Conservation (phyloP, 2,329 filamentous ascomycete genomes). For the Metarhizium anisopliae region DNA sequence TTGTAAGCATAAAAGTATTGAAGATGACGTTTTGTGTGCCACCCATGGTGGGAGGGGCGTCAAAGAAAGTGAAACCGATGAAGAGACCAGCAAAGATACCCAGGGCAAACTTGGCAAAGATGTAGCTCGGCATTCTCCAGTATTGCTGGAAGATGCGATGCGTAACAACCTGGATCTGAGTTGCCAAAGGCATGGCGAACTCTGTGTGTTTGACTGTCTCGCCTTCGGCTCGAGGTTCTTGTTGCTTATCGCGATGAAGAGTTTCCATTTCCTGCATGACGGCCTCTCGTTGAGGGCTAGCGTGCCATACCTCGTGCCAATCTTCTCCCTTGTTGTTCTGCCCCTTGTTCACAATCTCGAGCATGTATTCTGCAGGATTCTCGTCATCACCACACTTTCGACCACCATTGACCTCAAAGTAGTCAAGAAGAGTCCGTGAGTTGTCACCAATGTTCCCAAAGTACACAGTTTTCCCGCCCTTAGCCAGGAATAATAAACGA, state of each 20-base stretch:
- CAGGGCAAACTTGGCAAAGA: conserved; percentile 63
- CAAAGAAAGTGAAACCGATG: conserved; percentile 66
- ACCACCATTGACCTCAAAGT: conserved; percentile 59
- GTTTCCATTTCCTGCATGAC: conserved; percentile 54
- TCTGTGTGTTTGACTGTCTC: conserved; percentile 39
- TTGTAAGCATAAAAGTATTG: conserved; percentile 65
- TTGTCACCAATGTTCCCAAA: conserved; percentile 58
- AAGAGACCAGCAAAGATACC: conserved; percentile 55
- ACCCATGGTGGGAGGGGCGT: conserved; percentile 43
- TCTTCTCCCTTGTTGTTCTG: conserved; percentile 34
- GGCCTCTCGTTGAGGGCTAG: conserved; percentile 38
- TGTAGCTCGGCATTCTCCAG: conserved; percentile 71
- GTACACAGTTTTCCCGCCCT: conserved; percentile 59
- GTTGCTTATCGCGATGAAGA: conserved; percentile 43
- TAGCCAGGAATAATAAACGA: conserved; percentile 53
- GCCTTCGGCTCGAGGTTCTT: conserved; percentile 1
- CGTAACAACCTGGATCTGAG: conserved; percentile 58
- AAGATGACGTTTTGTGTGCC: conserved; percentile 72
- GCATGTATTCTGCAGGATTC: conserved; percentile 72
- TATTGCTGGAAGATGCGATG: conserved; percentile 71
- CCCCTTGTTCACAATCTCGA: conserved; percentile 40
- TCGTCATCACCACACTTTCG: conserved; percentile 49
- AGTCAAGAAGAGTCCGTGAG: conserved; percentile 46
- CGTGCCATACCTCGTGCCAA: conserved; percentile 61
- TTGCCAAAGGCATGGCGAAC: conserved; percentile 66